Percentiles rank a stretch among this genome's conserved stretches.
Conservation (phyloP, 306 rosid genomes). For the Castanopsis chinensis region DNA sequence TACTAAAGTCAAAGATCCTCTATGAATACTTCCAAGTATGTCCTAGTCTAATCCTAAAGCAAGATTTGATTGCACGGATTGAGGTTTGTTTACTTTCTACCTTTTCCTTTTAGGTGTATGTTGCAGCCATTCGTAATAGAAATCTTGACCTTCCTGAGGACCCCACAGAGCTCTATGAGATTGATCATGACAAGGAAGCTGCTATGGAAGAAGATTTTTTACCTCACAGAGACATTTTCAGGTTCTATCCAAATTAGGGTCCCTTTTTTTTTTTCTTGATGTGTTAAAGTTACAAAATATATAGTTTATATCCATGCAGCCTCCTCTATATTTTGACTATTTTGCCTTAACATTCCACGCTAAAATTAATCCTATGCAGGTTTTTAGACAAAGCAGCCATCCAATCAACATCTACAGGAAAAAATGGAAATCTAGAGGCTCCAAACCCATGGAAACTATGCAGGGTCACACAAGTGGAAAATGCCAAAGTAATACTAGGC, state of each 20-base stretch:
- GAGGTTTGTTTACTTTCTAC: not conserved
- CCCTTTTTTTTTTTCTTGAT: no score
- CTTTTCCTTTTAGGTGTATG: slow-evolving; percentile 58
- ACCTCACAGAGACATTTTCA: slow-evolving; percentile 63
- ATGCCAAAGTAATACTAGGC: slow-evolving; percentile 67
- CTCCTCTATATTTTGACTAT: not conserved
- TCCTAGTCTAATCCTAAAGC: not conserved
- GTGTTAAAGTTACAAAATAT: not conserved
- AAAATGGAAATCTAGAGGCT: slow-evolving; percentile 22
- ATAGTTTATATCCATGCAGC: not conserved
- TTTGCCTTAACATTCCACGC: not conserved
- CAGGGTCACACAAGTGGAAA: slow-evolving; percentile 94
- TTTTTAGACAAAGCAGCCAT: slow-evolving; percentile 93
- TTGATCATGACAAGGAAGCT: slow-evolving; percentile 62
- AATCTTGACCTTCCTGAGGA: slow-evolving; percentile 72
- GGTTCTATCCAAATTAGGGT: slow-evolving; percentile 31
- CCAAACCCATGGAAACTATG: slow-evolving; percentile 75
- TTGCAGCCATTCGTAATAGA: slow-evolving; percentile 77
- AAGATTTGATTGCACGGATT: not conserved
- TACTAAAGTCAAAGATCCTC: not conserved
- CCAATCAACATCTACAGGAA: slow-evolving; percentile 18
- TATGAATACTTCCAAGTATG: not conserved
- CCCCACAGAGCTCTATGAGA: slow-evolving; percentile 64
- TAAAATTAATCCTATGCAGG: slow-evolving; percentile 31
- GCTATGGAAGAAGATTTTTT: slow-evolving; percentile 53